A percentile compares a stretch with the other conserved stretches of the same genome.
phyloP scores from a whole-genome alignment of 306 rosid genomes.

The Hippophae tibetana region DNA sequence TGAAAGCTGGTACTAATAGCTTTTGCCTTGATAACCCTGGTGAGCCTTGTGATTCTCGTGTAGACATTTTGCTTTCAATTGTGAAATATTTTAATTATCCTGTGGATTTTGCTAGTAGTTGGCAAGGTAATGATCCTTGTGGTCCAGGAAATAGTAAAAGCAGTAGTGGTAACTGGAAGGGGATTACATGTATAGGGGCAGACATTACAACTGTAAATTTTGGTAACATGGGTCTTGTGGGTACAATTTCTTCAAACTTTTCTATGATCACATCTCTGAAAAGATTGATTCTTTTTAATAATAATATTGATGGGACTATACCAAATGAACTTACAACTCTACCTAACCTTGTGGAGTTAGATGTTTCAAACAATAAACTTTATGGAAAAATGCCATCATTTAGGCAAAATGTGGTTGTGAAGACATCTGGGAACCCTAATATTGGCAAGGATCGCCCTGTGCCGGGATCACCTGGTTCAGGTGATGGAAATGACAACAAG shows the following conservation, averaged over 20 bases:
- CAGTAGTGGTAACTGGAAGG: constrained; percentile 27
- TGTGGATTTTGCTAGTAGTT: constrained; percentile 37
- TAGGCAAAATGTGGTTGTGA: constrained; percentile 24
- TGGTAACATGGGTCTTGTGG: constrained; percentile 41
- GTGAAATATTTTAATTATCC: constrained; percentile 50
- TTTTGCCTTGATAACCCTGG: constrained; percentile 38
- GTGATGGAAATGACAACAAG: constrained; percentile 12
- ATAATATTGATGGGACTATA: constrained; percentile 39
- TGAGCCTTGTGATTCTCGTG: constrained; percentile 39
- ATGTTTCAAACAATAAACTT: constrained; percentile 52
- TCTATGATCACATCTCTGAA: constrained; percentile 28
- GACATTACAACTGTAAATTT: constrained; percentile 46
- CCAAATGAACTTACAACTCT: constrained; percentile 49
- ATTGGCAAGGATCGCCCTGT: constrained; percentile 43
- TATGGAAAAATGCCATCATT: constrained; percentile 50
- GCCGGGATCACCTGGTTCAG: background rate
- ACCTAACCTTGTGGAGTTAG: constrained; percentile 36
- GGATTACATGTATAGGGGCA: constrained; percentile 31
- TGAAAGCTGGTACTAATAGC: constrained; percentile 24
- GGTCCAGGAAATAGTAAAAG: background rate
- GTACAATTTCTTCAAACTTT: constrained; percentile 57
- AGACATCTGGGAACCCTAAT: constrained; percentile 40
- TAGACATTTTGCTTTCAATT: constrained; percentile 35
- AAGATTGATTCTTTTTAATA: constrained; percentile 37
- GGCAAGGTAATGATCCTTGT: constrained; percentile 78